Conservation (phyloP, 2,329 filamentous ascomycete species). For the Chrysosporium keratinophilum region DNA sequence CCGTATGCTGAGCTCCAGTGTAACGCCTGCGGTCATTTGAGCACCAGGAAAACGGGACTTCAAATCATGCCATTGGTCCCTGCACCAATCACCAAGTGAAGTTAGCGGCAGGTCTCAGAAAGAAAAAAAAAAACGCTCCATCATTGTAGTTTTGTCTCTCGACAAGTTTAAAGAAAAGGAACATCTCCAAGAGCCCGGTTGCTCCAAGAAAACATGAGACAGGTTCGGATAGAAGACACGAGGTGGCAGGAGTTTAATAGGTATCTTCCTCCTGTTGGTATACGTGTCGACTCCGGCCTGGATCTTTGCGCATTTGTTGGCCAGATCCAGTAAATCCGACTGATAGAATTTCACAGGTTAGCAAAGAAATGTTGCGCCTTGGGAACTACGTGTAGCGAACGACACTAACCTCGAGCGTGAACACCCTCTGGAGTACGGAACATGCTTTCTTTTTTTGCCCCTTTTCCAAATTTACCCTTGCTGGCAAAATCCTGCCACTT, state of each 20-base stretch:
- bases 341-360: constrained; percentile 34
- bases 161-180: not conserved
- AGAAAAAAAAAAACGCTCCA: not conserved
- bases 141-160: not conserved
- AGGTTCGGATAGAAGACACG: not conserved
- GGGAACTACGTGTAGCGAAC: constrained; percentile 3
- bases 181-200: not conserved
- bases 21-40: constrained; percentile 2
- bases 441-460: constrained; percentile 85
- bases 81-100: constrained; percentile 8
- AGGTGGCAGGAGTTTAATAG: constrained; percentile 29
- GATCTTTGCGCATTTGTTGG: constrained; percentile 90
- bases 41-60: not conserved
- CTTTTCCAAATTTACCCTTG: constrained; percentile 59
- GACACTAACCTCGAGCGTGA: constrained; percentile 64
- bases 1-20: not conserved
- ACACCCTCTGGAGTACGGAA: constrained; percentile 84
- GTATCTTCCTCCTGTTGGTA: constrained; percentile 69
- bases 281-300: constrained; percentile 68
- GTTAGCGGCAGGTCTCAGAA: constrained; percentile 8
- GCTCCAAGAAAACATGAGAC: not conserved
- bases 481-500: constrained; percentile 91
- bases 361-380: constrained; percentile 3
- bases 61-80: constrained; percentile 3
- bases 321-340: constrained; percentile 95